A percentile compares a stretch with the other conserved stretches of the same genome.
Evolutionary conservation across 2,329 filamentous ascomycete genomes (phyloP).

Genomic region (Neonectria sp.): DNA sequence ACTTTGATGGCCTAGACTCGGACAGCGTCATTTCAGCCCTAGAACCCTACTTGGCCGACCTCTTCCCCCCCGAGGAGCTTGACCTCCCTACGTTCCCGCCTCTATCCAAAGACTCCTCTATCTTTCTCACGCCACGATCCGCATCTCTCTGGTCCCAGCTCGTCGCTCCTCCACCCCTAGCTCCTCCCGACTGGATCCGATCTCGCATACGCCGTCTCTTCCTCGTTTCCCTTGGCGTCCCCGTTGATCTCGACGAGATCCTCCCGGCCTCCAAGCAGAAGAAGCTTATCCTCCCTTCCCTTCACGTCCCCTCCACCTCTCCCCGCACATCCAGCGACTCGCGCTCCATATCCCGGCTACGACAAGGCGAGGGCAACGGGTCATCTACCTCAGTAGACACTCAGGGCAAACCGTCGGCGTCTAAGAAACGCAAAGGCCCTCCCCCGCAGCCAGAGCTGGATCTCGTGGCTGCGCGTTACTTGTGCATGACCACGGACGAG

Average conservation of each 20-base stretch:
- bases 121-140: slow-evolving; percentile 88
- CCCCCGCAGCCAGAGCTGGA: slow-evolving; percentile 83
- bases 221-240: slow-evolving; percentile 94
- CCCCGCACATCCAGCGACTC: slow-evolving; percentile 70
- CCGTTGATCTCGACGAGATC: slow-evolving; percentile 97
- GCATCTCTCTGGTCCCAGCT: slow-evolving; percentile 97
- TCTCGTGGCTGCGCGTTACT: slow-evolving; percentile 80
- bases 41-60: slow-evolving; percentile 75
- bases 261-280: slow-evolving; percentile 98
- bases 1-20: slow-evolving; percentile 74
- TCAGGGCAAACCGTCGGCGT: slow-evolving; percentile 65
- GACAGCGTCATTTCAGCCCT: slow-evolving; percentile 74
- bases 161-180: slow-evolving; percentile 92
- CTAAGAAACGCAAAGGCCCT: slow-evolving; percentile 68
- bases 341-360: slow-evolving; percentile 62
- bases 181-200: slow-evolving; percentile 97
- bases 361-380: slow-evolving; percentile 65
- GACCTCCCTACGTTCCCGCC: slow-evolving; percentile 66
- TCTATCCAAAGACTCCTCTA: slow-evolving; percentile 69
- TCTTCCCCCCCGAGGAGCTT: slow-evolving; percentile 74
- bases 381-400: slow-evolving; percentile 73
- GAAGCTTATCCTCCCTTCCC: slow-evolving; percentile 93
- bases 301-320: slow-evolving; percentile 76
- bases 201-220: slow-evolving; percentile 95
- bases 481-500: slow-evolving; percentile 88